Percentiles rank a stretch among this genome's conserved stretches.
Evolutionary conservation across 73 alveolate species (phyloP).

Genomic region (Paraurostyla sp.): DNA sequence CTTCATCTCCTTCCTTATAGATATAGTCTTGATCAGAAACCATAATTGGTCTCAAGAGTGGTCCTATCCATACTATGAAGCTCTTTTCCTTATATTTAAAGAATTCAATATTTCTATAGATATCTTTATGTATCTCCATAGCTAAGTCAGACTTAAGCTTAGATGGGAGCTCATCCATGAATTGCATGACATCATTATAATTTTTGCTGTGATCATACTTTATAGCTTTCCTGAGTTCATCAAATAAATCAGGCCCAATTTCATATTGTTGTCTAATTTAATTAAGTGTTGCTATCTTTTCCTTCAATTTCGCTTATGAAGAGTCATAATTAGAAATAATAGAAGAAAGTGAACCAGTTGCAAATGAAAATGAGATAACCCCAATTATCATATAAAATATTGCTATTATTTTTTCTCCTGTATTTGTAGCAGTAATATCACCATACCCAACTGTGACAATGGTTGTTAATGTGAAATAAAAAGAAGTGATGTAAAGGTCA

Average conservation of each 20-base stretch:
- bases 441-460: constrained; percentile 93
- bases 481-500: constrained; percentile 76
- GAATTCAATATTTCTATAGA: constrained; percentile 18
- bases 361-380: constrained; percentile 72
- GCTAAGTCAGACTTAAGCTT: constrained; percentile 39
- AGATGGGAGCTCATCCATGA: constrained; percentile 63
- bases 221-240: constrained; percentile 57
- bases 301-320: constrained; percentile 67
- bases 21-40: constrained; percentile 24
- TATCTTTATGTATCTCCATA: constrained; percentile 44
- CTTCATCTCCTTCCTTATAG: constrained; percentile 49
- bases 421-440: constrained; percentile 70
- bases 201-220: constrained; percentile 70
- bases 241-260: constrained; percentile 57
- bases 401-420: constrained; percentile 53
- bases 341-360: constrained; percentile 67
- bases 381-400: constrained; percentile 73
- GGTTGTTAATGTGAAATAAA: constrained; percentile 89
- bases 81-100: background rate
- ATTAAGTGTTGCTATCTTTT: constrained; percentile 64
- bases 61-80: constrained; percentile 75
- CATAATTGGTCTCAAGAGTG: constrained; percentile 12
- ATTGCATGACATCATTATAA: constrained; percentile 56
- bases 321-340: constrained; percentile 66
- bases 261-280: constrained; percentile 58